Percentiles rank a stretch among this genome's conserved stretches.
These are phyloP conservation scores for Colletotrichum sp. DNA, from an alignment of 2,329 filamentous ascomycete species.

Conservation along the genomic window DNA sequence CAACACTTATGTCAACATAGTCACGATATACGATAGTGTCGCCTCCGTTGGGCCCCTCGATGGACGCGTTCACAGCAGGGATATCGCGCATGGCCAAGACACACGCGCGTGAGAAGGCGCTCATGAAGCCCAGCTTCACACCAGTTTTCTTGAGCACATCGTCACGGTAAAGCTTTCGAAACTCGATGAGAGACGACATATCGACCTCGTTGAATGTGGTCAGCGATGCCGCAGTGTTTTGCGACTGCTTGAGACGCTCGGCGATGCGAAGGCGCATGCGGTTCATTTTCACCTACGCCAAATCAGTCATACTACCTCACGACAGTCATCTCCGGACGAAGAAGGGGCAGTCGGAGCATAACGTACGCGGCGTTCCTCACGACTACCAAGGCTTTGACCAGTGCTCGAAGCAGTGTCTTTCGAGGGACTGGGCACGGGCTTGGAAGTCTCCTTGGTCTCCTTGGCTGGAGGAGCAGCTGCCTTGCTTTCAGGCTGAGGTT, in stretches of 20 bases:
- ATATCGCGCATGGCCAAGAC: slow-evolving; percentile 93
- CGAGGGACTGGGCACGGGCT: slow-evolving; percentile 24
- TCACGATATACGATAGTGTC: slow-evolving; percentile 98
- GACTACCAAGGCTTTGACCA: slow-evolving; percentile 65
- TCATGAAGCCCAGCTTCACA: slow-evolving; percentile 99
- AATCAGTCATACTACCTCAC: background rate
- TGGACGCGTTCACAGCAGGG: slow-evolving; percentile 94
- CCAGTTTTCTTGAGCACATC: slow-evolving; percentile 94
- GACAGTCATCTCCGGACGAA: background rate
- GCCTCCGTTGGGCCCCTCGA: slow-evolving; percentile 91
- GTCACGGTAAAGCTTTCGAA: slow-evolving; percentile 97
- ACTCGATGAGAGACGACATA: slow-evolving; percentile 97
- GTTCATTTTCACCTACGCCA: slow-evolving; percentile 95
- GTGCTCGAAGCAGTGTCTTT: slow-evolving; percentile 29
- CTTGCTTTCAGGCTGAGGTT: slow-evolving; percentile 39
- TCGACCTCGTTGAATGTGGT: slow-evolving; percentile 99
- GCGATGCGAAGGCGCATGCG: slow-evolving; percentile 97
- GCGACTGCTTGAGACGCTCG: slow-evolving; percentile 97
- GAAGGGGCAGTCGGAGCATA: background rate
- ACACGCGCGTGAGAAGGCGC: slow-evolving; percentile 89
- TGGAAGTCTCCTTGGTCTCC: slow-evolving; percentile 21
- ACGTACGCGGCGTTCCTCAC: slow-evolving; percentile 87
- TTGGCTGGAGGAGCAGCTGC: slow-evolving; percentile 18
- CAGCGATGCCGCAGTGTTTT: slow-evolving; percentile 95
- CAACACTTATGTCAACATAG: slow-evolving; percentile 97